Conservation (phyloP, 176 grass and related monocot genomes). For the Cenchrus purpureus region DNA sequence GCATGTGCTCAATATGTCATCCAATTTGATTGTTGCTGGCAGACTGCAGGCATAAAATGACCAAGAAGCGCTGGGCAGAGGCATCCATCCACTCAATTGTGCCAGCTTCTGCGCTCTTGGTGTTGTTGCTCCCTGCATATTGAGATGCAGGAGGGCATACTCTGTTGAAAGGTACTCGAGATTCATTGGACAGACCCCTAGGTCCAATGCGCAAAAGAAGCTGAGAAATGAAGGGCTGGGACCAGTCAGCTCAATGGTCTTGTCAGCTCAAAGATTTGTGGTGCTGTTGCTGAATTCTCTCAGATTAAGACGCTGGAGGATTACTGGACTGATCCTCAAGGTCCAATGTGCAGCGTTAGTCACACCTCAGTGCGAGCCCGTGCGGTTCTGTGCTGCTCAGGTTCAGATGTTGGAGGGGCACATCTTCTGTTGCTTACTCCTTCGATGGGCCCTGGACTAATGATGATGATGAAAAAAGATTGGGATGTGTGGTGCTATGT, state of each 20-base stretch:
- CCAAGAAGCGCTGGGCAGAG: slow-evolving; percentile 35
- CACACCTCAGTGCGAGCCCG: background rate
- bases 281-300: slow-evolving; percentile 11
- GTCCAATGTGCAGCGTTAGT: background rate
- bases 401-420: slow-evolving; percentile 25
- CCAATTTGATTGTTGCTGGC: slow-evolving; percentile 46
- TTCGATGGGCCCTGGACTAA: background rate
- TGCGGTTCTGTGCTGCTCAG: slow-evolving; percentile 18
- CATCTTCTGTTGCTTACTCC: background rate
- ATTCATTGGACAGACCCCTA: background rate
- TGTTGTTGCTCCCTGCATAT: slow-evolving; percentile 30
- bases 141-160: slow-evolving; percentile 29
- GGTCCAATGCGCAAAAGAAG: background rate
- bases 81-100: background rate
- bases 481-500: background rate
- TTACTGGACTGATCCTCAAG: background rate
- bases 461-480: background rate
- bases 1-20: slow-evolving; percentile 1
- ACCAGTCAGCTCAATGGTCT: background rate
- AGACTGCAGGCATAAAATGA: slow-evolving; percentile 65
- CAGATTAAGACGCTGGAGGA: slow-evolving; percentile 20
- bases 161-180: background rate
- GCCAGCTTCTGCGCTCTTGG: slow-evolving; percentile 34
- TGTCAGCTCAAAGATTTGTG: background rate
- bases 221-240: background rate